A percentile compares a stretch with the other conserved stretches of the same genome.
Conservation (phyloP, 2,329 filamentous ascomycete species). For the Hypoxylon rubiginosum region DNA sequence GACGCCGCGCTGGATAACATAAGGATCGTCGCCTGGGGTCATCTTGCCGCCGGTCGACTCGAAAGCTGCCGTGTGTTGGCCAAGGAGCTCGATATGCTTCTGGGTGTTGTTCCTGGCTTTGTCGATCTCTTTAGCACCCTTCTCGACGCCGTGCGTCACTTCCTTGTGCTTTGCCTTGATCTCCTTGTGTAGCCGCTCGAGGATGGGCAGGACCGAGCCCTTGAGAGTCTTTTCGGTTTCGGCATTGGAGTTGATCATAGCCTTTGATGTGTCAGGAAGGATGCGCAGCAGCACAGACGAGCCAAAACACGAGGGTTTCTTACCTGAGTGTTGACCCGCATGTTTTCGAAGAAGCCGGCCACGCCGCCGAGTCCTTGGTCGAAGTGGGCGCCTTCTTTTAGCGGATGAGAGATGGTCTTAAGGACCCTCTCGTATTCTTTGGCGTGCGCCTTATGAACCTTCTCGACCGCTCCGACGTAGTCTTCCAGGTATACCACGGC, state of each 20-base stretch:
- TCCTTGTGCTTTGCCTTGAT: conserved; percentile 98
- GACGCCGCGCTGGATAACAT: conserved; percentile 85
- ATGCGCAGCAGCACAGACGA: not conserved
- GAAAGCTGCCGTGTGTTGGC: conserved; percentile 84
- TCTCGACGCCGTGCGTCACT: conserved; percentile 82
- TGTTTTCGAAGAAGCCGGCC: conserved; percentile 92
- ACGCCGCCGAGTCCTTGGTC: conserved; percentile 90
- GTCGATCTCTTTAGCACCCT: conserved; percentile 90
- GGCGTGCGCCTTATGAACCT: conserved; percentile 83
- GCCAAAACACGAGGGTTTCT: conserved; percentile 1
- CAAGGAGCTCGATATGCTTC: conserved; percentile 95
- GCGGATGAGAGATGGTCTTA: conserved; percentile 89
- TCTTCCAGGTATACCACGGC: conserved; percentile 92
- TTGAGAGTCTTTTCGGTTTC: conserved; percentile 95
- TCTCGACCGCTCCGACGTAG: conserved; percentile 87
- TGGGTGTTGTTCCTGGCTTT: conserved; percentile 89
- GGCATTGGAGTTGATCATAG: conserved; percentile 86
- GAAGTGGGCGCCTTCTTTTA: conserved; percentile 93
- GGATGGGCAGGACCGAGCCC: conserved; percentile 84
- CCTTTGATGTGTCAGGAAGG: conserved; percentile 61
- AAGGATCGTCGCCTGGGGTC: conserved; percentile 83
- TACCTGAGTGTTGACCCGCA: conserved; percentile 88
- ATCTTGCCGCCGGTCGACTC: conserved; percentile 81
- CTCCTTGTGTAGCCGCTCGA: conserved; percentile 92
- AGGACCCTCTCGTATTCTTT: conserved; percentile 97